phyloP scores from a whole-genome alignment of 345 rosid species.

The Rhizophora mangle region DNA sequence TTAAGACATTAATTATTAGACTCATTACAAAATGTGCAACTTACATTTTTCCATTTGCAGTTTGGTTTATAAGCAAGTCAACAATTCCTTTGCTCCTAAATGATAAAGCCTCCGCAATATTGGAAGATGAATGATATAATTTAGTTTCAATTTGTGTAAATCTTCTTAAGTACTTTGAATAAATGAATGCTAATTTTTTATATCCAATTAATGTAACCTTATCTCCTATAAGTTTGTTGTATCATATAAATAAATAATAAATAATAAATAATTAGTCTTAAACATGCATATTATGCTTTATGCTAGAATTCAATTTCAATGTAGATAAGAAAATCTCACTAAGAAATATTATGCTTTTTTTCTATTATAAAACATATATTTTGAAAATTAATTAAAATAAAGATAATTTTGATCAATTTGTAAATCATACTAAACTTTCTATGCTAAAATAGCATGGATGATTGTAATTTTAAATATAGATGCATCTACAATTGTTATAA shows the following conservation, averaged over 20 bases:
- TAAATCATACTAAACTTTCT: not conserved
- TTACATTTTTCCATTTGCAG: slow-evolving; percentile 24
- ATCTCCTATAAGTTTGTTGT: slow-evolving; percentile 25
- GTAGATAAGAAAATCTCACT: no score
- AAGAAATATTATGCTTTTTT: no score
- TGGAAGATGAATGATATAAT: slow-evolving; percentile 26
- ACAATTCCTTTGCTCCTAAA: slow-evolving; percentile 25
- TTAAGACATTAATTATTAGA: not conserved
- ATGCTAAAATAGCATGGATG: not conserved
- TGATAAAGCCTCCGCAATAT: slow-evolving; percentile 28
- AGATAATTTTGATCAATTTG: not conserved
- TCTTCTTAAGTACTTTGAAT: slow-evolving; percentile 37
- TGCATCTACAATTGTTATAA: no score
- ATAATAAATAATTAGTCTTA: not conserved
- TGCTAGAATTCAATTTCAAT: no score
- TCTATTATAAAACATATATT: no score
- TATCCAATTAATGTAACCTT: slow-evolving; percentile 22
- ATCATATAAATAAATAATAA: slow-evolving; percentile 14
- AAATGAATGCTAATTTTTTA: slow-evolving; percentile 36
- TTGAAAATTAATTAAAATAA: no score
- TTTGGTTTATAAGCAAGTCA: slow-evolving; percentile 13
- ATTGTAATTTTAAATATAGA: not conserved
- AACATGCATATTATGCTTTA: not conserved
- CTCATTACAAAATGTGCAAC: slow-evolving; percentile 2
- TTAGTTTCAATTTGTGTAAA: slow-evolving; percentile 31